A percentile compares a stretch with the other conserved stretches of the same genome.
phyloP scores from a whole-genome alignment of 2,329 filamentous ascomycete species.

The Venturia carpophila region DNA sequence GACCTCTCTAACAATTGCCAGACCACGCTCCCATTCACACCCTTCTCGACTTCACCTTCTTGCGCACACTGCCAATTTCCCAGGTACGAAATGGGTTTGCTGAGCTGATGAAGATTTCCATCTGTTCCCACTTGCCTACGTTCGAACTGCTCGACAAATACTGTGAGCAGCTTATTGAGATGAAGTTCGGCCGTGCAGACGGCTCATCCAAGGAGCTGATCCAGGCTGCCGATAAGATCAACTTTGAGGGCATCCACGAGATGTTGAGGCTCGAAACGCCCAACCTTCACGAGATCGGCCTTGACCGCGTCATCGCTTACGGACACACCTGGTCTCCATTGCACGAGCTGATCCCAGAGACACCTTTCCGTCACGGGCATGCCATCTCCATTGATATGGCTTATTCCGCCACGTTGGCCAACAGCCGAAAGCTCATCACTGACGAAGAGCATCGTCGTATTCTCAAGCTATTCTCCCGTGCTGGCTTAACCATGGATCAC shows the following conservation, averaged over 20 bases:
- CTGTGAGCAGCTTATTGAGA: conserved; percentile 59
- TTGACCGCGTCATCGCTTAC: conserved; percentile 66
- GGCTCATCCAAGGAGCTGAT: conserved; percentile 49
- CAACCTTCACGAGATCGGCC: conserved; percentile 64
- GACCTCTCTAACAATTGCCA: not conserved
- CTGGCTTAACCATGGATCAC: conserved; percentile 65
- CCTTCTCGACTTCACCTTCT: conserved; percentile 65
- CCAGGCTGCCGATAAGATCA: conserved; percentile 58
- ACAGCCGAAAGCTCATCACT: conserved; percentile 53
- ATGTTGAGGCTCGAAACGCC: conserved; percentile 68
- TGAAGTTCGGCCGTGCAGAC: conserved; percentile 56
- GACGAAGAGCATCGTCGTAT: conserved; percentile 54
- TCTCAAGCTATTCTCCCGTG: conserved; percentile 60
- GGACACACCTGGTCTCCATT: conserved; percentile 69
- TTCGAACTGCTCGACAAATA: conserved; percentile 62
- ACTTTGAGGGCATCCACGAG: conserved; percentile 60
- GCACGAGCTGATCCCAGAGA: conserved; percentile 61
- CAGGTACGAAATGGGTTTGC: conserved; percentile 69
- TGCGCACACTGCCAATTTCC: conserved; percentile 57
- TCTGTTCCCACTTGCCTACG: conserved; percentile 57
- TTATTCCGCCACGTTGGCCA: conserved; percentile 61
- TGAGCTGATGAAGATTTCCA: conserved; percentile 69
- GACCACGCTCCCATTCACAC: conserved; percentile 66
- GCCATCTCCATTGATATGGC: conserved; percentile 72
- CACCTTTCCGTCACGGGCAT: conserved; percentile 63